These are phyloP conservation scores for Scutellaria minor DNA, from an alignment of 257 asterid genomes.

Conservation along the genomic window DNA sequence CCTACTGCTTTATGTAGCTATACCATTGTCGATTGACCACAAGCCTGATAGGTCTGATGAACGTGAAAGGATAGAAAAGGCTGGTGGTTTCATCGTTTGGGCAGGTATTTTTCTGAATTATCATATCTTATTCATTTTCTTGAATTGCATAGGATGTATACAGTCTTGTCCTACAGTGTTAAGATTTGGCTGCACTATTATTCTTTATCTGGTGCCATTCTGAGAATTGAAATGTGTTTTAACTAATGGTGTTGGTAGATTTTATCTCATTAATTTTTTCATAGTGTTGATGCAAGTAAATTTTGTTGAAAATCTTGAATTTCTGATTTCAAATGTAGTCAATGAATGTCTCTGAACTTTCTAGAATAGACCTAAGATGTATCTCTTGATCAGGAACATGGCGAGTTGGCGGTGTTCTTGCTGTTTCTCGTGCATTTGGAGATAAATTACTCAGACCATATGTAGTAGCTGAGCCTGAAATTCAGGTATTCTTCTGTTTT, in stretches of 20 bases:
- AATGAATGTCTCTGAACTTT: conserved; percentile 1
- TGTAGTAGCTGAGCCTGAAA: conserved; percentile 78
- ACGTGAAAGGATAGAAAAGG: conserved; percentile 84
- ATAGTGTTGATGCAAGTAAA: background rate
- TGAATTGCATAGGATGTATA: background rate
- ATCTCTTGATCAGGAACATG: conserved; percentile 60
- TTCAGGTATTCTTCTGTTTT: conserved; percentile 50
- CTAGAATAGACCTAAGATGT: background rate
- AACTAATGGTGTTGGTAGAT: background rate
- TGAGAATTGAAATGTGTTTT: no score
- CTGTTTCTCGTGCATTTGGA: conserved; percentile 92
- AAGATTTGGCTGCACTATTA: background rate
- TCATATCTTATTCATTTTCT: background rate
- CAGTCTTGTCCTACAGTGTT: background rate
- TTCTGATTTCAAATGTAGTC: background rate
- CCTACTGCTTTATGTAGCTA: conserved; percentile 52
- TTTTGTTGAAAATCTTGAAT: background rate
- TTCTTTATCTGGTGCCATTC: no score
- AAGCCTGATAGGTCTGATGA: conserved; percentile 88
- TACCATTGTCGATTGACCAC: conserved; percentile 80
- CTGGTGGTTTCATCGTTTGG: conserved; percentile 83
- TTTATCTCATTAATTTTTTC: background rate
- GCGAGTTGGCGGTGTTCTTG: conserved; percentile 92
- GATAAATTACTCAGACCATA: conserved; percentile 72
- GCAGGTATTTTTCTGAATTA: conserved; percentile 54